Conservation (phyloP, 257 asterid genomes). For the Nicotiana otophora region DNA sequence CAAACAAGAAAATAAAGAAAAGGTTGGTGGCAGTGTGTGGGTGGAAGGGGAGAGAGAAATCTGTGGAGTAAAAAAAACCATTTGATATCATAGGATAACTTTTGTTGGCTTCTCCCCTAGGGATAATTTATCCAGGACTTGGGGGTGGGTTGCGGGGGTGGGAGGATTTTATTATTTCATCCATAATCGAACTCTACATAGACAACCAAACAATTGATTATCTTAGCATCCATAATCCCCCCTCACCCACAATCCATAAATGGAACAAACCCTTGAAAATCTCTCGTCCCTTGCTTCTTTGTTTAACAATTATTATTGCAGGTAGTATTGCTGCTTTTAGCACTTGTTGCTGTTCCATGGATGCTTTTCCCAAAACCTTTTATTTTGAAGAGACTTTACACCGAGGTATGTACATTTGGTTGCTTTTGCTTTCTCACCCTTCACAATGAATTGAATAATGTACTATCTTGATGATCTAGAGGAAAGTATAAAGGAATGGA, state of each 20-base stretch:
- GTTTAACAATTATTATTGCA: slow-evolving; percentile 25
- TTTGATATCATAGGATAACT: neutral
- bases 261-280: neutral
- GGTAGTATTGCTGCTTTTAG: slow-evolving; percentile 70
- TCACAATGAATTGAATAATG: neutral
- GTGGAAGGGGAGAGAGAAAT: neutral
- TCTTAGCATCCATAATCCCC: neutral
- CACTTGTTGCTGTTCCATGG: slow-evolving; percentile 93
- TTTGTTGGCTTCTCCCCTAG: neutral
- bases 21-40: neutral
- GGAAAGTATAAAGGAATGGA: neutral
- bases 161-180: neutral
- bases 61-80: neutral
- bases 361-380: slow-evolving; percentile 98
- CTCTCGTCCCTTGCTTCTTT: neutral
- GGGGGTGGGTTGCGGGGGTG: neutral
- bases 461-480: neutral
- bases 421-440: neutral
- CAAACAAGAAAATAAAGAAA: neutral
- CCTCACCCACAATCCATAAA: neutral
- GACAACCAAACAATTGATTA: neutral
- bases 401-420: slow-evolving; percentile 48
- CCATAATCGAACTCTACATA: neutral
- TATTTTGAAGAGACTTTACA: slow-evolving; percentile 66
- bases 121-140: neutral